Conservation (phyloP, 345 rosid species). For the Turritis glabra region DNA sequence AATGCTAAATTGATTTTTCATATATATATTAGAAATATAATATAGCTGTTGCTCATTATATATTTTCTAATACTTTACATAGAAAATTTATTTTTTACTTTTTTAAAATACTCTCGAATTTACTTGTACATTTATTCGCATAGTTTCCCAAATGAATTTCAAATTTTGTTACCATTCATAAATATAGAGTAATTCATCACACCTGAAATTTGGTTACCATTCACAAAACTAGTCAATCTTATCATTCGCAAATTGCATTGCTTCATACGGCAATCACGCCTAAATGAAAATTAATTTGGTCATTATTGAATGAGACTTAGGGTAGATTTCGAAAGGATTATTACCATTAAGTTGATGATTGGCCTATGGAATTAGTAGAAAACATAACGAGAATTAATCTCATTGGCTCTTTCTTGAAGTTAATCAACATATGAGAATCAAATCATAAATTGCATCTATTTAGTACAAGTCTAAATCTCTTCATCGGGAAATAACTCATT, state of each 20-base stretch:
- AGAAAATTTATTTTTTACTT: too few species aligned
- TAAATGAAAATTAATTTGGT: background rate
- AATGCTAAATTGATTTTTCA: background rate
- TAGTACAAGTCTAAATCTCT: slow-evolving; percentile 20
- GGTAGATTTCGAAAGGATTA: too few species aligned
- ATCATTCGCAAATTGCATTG: background rate
- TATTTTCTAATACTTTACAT: too few species aligned
- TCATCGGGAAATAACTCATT: slow-evolving; percentile 80
- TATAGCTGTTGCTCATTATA: too few species aligned
- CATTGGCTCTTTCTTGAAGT: background rate
- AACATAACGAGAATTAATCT: background rate
- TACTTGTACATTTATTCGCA: too few species aligned
- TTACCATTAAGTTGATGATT: background rate
- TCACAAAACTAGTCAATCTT: background rate
- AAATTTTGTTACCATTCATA: background rate
- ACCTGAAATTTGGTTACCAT: background rate
- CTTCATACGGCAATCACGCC: background rate
- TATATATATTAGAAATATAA: too few species aligned
- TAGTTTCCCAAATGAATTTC: background rate
- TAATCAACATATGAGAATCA: background rate
- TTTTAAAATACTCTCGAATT: too few species aligned
- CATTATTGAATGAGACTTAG: background rate
- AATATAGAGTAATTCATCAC: background rate
- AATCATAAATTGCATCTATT: background rate
- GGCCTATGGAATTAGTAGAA: too few species aligned